A percentile compares a stretch with the other conserved stretches of the same genome.
These are phyloP conservation scores for Baorangia bicolor DNA, from an alignment of 768 basidiomycete genomes.

Conservation along the genomic window DNA sequence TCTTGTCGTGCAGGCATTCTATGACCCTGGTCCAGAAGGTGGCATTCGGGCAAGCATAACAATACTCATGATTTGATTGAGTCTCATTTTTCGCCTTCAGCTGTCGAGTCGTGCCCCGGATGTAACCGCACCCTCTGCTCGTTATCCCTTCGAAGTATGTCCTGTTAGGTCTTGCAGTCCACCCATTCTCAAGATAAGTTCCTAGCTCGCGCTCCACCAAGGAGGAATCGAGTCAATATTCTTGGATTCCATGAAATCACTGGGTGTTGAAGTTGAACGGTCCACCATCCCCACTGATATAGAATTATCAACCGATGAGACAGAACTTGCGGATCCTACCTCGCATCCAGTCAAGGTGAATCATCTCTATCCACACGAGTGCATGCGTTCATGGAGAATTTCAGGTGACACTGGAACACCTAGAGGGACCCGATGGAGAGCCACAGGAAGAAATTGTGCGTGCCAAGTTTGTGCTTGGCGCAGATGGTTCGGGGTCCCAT, in stretches of 20 bases:
- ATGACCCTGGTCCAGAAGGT: constrained; percentile 60
- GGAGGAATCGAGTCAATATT: constrained; percentile 36
- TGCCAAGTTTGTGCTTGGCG: constrained; percentile 75
- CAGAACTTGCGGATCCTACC: constrained; percentile 19
- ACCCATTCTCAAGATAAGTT: not conserved
- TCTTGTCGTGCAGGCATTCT: constrained; percentile 56
- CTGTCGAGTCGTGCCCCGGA: constrained; percentile 61
- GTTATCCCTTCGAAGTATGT: constrained; percentile 68
- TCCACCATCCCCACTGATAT: constrained; percentile 30
- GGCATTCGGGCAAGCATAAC: constrained; percentile 51
- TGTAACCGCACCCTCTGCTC: constrained; percentile 56
- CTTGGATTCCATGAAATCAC: constrained; percentile 32
- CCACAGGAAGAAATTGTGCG: constrained; percentile 52
- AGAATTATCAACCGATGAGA: constrained; percentile 28
- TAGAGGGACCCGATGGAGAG: constrained; percentile 31
- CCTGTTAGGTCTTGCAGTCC: not conserved
- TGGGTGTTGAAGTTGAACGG: constrained; percentile 34
- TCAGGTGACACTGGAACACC: constrained; percentile 22
- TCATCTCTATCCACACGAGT: not conserved
- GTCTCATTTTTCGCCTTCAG: constrained; percentile 32
- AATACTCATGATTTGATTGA: not conserved
- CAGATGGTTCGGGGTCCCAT: constrained; percentile 52
- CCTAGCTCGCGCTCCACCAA: constrained; percentile 34
- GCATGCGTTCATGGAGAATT: not conserved
- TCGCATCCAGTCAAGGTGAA: constrained; percentile 25